Evolutionary conservation across 2,329 filamentous ascomycete species (phyloP).

Genomic region (Xylariomycetidae sp.): DNA sequence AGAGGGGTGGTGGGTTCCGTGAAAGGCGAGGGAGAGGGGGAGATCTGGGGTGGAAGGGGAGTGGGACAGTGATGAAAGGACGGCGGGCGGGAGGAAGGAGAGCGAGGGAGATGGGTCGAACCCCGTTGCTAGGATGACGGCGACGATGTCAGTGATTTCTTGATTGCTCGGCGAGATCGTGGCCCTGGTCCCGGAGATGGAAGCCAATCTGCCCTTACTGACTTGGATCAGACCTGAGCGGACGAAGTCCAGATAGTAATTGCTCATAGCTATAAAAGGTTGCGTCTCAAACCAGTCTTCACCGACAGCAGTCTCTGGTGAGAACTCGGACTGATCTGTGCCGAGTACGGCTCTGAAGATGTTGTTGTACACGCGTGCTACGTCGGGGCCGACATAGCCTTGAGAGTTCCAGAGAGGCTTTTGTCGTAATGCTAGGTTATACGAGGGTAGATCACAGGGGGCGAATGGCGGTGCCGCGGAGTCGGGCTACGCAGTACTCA

Average conservation of each 20-base stretch:
- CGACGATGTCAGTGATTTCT: conserved; percentile 53
- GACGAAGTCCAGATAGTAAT: conserved; percentile 70
- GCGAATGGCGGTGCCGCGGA: conserved; percentile 56
- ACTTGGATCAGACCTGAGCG: conserved; percentile 56
- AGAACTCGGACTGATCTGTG: conserved; percentile 50
- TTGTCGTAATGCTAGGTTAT: conserved; percentile 62
- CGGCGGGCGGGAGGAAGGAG: conserved; percentile 54
- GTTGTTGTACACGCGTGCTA: conserved; percentile 49
- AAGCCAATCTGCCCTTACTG: conserved; percentile 42
- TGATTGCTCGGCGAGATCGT: conserved; percentile 25
- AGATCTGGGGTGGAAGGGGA: conserved; percentile 49
- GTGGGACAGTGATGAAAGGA: conserved; percentile 55
- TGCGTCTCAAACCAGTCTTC: conserved; percentile 42
- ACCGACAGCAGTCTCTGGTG: conserved; percentile 34
- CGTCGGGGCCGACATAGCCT: conserved; percentile 58
- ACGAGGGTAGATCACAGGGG: conserved; percentile 68
- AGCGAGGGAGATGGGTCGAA: conserved; percentile 63
- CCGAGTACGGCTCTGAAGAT: conserved; percentile 46
- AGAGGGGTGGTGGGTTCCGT: conserved; percentile 56
- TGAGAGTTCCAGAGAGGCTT: conserved; percentile 57
- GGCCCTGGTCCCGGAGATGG: conserved; percentile 31
- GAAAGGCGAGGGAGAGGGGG: conserved; percentile 64
- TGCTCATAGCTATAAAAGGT: conserved; percentile 64
- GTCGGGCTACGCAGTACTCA: conserved; percentile 31
- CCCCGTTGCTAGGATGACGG: conserved; percentile 71